Evolutionary conservation across 495 filamentous ascomycete species (phyloP).

Genomic region (Daldinia concentrica): DNA sequence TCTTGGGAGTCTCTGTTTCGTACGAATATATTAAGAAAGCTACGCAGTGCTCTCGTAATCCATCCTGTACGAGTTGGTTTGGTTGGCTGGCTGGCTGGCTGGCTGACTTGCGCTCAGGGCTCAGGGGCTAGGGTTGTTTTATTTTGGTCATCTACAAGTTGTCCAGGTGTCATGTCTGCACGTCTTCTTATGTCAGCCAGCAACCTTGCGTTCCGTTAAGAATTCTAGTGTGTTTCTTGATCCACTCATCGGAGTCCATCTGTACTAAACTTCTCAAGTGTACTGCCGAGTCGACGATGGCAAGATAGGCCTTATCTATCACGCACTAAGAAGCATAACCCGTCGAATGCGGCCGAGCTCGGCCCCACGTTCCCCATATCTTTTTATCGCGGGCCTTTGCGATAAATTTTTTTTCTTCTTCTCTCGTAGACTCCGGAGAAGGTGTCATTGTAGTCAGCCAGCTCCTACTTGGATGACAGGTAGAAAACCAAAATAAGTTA

Average conservation of each 20-base stretch:
- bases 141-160: background rate
- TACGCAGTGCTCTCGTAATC: constrained; percentile 27
- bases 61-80: background rate
- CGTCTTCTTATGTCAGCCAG: constrained; percentile 39
- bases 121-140: constrained; percentile 28
- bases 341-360: constrained; percentile 39
- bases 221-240: constrained; percentile 43
- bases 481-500: constrained; percentile 19
- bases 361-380: constrained; percentile 40
- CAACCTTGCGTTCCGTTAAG: constrained; percentile 34
- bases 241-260: constrained; percentile 43
- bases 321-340: constrained; percentile 28
- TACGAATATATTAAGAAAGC: background rate
- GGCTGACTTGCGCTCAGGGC: constrained; percentile 9
- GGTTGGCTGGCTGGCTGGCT: no score
- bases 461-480: constrained; percentile 7
- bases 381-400: constrained; percentile 35
- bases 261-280: constrained; percentile 29
- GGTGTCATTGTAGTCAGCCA: constrained; percentile 36
- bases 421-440: constrained; percentile 26
- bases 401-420: constrained; percentile 21
- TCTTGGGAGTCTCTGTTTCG: background rate
- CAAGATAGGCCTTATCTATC: constrained; percentile 41
- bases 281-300: constrained; percentile 38
- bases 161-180: constrained; percentile 2